Conservation (phyloP, 192 early-diverging fungal species). For the Physocladia obscura region DNA sequence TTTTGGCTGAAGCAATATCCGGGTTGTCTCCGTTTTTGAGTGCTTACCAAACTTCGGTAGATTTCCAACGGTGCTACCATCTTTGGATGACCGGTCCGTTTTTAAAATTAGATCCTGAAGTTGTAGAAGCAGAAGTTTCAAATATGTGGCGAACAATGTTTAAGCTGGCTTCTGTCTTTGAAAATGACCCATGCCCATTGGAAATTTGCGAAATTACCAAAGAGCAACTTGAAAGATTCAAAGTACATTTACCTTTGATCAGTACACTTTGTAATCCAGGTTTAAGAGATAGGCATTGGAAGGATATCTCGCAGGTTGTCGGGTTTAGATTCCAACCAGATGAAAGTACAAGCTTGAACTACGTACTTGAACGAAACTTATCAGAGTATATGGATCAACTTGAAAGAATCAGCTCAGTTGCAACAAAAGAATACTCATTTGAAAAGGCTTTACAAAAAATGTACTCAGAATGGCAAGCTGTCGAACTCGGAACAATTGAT, state of each 20-base stretch:
- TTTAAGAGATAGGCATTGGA: slow-evolving; percentile 58
- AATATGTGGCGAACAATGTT: slow-evolving; percentile 63
- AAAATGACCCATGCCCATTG: slow-evolving; percentile 45
- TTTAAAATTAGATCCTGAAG: slow-evolving; percentile 60
- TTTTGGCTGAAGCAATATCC: slow-evolving; percentile 40
- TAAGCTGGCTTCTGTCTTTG: slow-evolving; percentile 48
- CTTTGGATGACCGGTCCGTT: slow-evolving; percentile 64
- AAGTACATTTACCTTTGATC: slow-evolving; percentile 58
- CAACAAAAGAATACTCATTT: slow-evolving; percentile 65
- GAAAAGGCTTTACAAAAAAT: slow-evolving; percentile 67
- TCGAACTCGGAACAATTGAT: slow-evolving; percentile 54
- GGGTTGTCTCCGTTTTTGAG: slow-evolving; percentile 53
- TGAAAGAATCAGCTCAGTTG: slow-evolving; percentile 52
- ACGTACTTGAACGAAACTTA: slow-evolving; percentile 57
- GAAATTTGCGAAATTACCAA: slow-evolving; percentile 61
- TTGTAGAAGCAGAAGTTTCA: slow-evolving; percentile 58
- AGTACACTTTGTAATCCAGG: slow-evolving; percentile 61
- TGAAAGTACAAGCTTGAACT: slow-evolving; percentile 51
- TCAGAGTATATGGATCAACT: slow-evolving; percentile 52
- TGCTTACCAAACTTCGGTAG: slow-evolving; percentile 62
- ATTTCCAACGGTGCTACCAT: slow-evolving; percentile 61
- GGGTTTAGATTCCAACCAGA: slow-evolving; percentile 64
- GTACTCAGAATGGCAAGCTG: slow-evolving; percentile 60
- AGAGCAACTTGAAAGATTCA: slow-evolving; percentile 62
- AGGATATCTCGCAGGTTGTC: slow-evolving; percentile 59